phyloP scores from a whole-genome alignment of 345 rosid genomes.

The Barbarea vulgaris region DNA sequence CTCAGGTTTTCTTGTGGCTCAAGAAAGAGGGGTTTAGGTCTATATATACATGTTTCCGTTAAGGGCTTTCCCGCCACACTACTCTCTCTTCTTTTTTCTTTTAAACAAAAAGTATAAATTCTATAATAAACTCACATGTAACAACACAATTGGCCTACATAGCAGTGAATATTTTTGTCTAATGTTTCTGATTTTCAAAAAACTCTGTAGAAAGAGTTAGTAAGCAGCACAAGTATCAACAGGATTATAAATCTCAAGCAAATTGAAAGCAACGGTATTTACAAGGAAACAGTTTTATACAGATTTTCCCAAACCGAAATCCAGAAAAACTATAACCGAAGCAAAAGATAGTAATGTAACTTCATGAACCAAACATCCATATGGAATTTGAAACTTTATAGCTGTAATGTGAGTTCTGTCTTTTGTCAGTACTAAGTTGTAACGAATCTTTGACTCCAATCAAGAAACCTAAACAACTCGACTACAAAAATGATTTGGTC shows the following conservation, averaged over 20 bases:
- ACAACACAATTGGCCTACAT: constrained; percentile 1
- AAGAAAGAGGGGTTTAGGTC: constrained; percentile 28
- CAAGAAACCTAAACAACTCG: constrained; percentile 19
- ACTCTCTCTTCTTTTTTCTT: not conserved
- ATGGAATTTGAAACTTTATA: no score
- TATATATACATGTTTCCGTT: constrained; percentile 4
- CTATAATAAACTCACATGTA: constrained; percentile 29
- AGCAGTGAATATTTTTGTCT: constrained; percentile 18
- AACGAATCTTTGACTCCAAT: not conserved
- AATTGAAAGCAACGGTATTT: not conserved
- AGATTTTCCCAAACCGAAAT: no score
- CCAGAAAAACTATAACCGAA: no score
- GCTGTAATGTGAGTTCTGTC: no score
- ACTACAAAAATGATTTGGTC: constrained; percentile 5
- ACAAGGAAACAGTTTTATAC: no score
- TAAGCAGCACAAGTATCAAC: not conserved
- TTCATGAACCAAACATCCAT: no score
- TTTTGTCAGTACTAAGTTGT: no score
- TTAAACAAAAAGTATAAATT: not conserved
- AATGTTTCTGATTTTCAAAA: not conserved
- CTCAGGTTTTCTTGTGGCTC: constrained; percentile 3
- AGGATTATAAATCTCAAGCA: not conserved
- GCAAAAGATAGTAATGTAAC: no score
- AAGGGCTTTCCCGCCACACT: not conserved
- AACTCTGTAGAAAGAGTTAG: not conserved